phyloP scores from a whole-genome alignment of 176 grass and related monocot species.

The Thalia dealbata region DNA sequence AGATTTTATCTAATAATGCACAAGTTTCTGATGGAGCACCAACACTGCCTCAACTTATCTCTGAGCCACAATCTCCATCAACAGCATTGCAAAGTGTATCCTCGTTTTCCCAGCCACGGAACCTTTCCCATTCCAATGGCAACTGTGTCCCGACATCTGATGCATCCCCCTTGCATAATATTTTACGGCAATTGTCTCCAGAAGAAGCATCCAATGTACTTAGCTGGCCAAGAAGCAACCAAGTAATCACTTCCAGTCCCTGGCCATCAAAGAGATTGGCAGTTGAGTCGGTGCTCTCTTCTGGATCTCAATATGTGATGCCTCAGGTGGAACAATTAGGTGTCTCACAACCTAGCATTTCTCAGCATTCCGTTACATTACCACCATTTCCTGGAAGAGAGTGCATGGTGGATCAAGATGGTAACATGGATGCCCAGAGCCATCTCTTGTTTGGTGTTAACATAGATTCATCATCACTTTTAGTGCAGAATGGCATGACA shows the following conservation, averaged over 20 bases:
- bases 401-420: slow-evolving; percentile 60
- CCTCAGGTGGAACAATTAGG: slow-evolving; percentile 52
- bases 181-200: slow-evolving; percentile 45
- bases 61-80: slow-evolving; percentile 31
- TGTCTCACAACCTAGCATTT: slow-evolving; percentile 28
- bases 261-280: slow-evolving; percentile 70
- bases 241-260: slow-evolving; percentile 33
- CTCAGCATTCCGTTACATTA: slow-evolving; percentile 46
- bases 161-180: slow-evolving; percentile 37
- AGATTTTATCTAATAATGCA: slow-evolving; percentile 39
- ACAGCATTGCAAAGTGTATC: slow-evolving; percentile 31
- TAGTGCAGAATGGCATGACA: slow-evolving; percentile 60
- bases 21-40: slow-evolving; percentile 34
- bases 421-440: slow-evolving; percentile 51
- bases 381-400: slow-evolving; percentile 64
- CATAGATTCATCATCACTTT: slow-evolving; percentile 60
- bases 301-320: slow-evolving; percentile 28
- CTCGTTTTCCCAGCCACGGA: slow-evolving; percentile 54
- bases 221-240: slow-evolving; percentile 48
- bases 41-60: slow-evolving; percentile 37
- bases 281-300: slow-evolving; percentile 52
- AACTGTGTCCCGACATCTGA: slow-evolving; percentile 42
- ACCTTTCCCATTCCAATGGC: slow-evolving; percentile 42
- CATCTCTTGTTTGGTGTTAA: slow-evolving; percentile 65
- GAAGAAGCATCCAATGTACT: slow-evolving; percentile 51